Conservation (phyloP, 2,329 filamentous ascomycete species). For the Alternaria solani region DNA sequence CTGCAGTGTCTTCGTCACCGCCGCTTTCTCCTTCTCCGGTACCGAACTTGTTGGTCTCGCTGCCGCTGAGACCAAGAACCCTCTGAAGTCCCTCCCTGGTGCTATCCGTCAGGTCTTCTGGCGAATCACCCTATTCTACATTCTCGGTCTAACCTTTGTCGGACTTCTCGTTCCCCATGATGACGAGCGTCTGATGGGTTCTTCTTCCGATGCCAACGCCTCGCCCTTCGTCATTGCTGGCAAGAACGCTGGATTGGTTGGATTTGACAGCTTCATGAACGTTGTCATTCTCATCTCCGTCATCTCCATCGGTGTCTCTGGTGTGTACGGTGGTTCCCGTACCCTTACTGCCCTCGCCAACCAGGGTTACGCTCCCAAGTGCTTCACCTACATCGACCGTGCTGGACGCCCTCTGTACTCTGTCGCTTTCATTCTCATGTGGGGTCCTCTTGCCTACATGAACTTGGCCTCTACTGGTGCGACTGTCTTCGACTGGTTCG, state of each 20-base stretch:
- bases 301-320: conserved; percentile 66
- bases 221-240: conserved; percentile 74
- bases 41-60: conserved; percentile 69
- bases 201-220: conserved; percentile 51
- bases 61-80: conserved; percentile 66
- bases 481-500: conserved; percentile 76
- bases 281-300: conserved; percentile 70
- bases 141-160: conserved; percentile 55
- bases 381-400: conserved; percentile 83
- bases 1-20: conserved; percentile 69
- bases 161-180: conserved; percentile 54
- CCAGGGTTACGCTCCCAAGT: conserved; percentile 73
- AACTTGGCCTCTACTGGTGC: conserved; percentile 58
- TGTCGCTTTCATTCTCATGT: conserved; percentile 69
- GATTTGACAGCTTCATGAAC: conserved; percentile 72
- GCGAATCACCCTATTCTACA: conserved; percentile 57
- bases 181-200: conserved; percentile 46
- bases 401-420: conserved; percentile 80
- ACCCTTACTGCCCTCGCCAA: conserved; percentile 63
- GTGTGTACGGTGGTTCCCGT: conserved; percentile 65
- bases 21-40: conserved; percentile 69
- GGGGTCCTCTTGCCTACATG: conserved; percentile 82
- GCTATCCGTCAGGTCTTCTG: conserved; percentile 58
- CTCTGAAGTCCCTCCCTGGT: conserved; percentile 58
- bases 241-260: conserved; percentile 66